A percentile compares a stretch with the other conserved stretches of the same genome.
Evolutionary conservation across 1,284 basidiomycete genomes (phyloP).

Genomic region (Tilletia caries): DNA sequence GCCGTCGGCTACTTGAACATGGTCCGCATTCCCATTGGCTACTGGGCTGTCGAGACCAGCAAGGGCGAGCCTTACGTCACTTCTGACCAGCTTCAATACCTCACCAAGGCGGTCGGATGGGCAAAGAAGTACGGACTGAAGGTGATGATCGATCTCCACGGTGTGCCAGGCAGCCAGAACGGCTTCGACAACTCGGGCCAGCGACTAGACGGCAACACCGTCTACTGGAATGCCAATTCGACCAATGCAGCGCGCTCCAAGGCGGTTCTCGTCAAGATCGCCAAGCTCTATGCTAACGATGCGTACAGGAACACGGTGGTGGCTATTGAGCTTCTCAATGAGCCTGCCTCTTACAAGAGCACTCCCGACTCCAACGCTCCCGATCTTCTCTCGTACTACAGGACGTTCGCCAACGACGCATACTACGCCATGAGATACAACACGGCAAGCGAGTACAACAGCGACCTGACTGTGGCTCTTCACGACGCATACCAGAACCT

Average conservation of each 20-base stretch:
- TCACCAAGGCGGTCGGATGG: slow-evolving; percentile 69
- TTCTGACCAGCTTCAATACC: slow-evolving; percentile 66
- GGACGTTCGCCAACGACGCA: neutral
- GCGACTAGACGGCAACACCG: slow-evolving; percentile 59
- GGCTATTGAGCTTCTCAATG: slow-evolving; percentile 45
- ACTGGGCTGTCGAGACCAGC: slow-evolving; percentile 83
- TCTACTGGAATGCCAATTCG: slow-evolving; percentile 66
- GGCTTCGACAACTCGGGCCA: slow-evolving; percentile 66
- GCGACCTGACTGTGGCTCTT: slow-evolving; percentile 59
- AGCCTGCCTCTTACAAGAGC: slow-evolving; percentile 26
- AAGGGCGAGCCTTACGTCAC: slow-evolving; percentile 78
- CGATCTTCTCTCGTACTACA: neutral
- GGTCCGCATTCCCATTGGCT: slow-evolving; percentile 73
- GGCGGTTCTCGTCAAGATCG: slow-evolving; percentile 63
- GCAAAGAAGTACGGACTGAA: slow-evolving; percentile 72
- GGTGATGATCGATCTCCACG: slow-evolving; percentile 70
- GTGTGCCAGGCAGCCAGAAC: slow-evolving; percentile 57
- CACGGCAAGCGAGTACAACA: slow-evolving; percentile 33
- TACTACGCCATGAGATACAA: slow-evolving; percentile 41
- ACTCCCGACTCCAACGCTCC: neutral
- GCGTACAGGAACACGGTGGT: slow-evolving; percentile 41
- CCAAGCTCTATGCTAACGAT: slow-evolving; percentile 30
- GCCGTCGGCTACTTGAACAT: slow-evolving; percentile 65
- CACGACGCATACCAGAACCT: slow-evolving; percentile 82
- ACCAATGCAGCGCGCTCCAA: slow-evolving; percentile 70